phyloP scores from a whole-genome alignment of 2,329 filamentous ascomycete genomes.

The Paraconiothyrium brasiliense region DNA sequence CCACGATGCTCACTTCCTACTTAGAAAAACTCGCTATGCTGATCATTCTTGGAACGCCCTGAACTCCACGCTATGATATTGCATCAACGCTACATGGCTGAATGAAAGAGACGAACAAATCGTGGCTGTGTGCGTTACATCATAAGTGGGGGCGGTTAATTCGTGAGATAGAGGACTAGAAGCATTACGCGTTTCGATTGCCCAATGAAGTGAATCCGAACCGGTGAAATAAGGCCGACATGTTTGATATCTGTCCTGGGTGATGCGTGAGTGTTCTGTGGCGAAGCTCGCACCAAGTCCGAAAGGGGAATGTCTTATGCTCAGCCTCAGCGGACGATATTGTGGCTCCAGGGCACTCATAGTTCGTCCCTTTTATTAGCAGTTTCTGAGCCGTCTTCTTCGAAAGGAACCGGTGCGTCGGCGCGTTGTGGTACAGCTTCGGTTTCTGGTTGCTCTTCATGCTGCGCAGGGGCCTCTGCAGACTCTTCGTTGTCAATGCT shows the following conservation, averaged over 20 bases:
- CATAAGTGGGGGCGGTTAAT: constrained; percentile 1
- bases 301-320: not conserved
- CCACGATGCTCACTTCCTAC: not conserved
- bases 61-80: constrained; percentile 13
- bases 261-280: not conserved
- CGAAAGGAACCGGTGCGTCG: not conserved
- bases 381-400: not conserved
- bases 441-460: not conserved
- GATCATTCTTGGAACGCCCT: not conserved
- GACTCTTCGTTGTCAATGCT: not conserved
- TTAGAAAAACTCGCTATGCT: not conserved
- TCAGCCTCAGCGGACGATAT: constrained; percentile 7
- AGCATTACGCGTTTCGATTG: constrained; percentile 11
- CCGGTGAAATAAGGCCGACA: constrained; percentile 5
- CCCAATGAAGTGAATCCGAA: not conserved
- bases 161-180: constrained; percentile 3
- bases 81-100: constrained; percentile 9
- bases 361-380: constrained; percentile 11
- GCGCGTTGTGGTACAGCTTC: not conserved
- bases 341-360: not conserved
- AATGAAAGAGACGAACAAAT: constrained; percentile 6
- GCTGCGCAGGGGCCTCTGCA: not conserved
- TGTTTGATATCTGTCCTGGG: too few relatives aligned
- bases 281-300: not conserved
- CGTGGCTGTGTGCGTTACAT: constrained; percentile 14